These are phyloP conservation scores for Xylariaceae sp. DNA, from an alignment of 2,329 filamentous ascomycete species.

Conservation along the genomic window DNA sequence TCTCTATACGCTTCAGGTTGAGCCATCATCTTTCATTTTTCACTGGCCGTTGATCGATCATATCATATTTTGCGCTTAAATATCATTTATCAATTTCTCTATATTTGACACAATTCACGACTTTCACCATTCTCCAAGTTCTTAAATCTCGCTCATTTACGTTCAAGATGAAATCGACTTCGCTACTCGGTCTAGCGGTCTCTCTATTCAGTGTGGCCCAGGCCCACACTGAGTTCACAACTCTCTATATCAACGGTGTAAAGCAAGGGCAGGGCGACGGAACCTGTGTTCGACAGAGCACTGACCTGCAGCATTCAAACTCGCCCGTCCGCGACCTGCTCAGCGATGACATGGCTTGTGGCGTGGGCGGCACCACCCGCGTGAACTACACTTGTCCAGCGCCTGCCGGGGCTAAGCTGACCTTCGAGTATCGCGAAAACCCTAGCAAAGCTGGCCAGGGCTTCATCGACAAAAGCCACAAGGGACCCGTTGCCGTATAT, in stretches of 20 bases:
- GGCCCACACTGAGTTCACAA: slow-evolving; percentile 66
- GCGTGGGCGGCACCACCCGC: slow-evolving; percentile 51
- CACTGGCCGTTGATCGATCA: slow-evolving; percentile 4
- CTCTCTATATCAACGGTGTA: slow-evolving; percentile 64
- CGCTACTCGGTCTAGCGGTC: slow-evolving; percentile 11
- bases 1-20: slow-evolving; percentile 19
- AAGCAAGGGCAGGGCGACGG: slow-evolving; percentile 75
- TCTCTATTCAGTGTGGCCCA: slow-evolving; percentile 42
- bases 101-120: background rate
- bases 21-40: slow-evolving; percentile 17
- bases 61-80: too few relatives aligned
- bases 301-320: slow-evolving; percentile 56
- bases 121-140: background rate
- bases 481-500: slow-evolving; percentile 74
- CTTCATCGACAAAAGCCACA: slow-evolving; percentile 59
- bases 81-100: too few relatives aligned
- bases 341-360: slow-evolving; percentile 72
- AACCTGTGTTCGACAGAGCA: slow-evolving; percentile 71
- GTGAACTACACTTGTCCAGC: slow-evolving; percentile 56
- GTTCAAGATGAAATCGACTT: slow-evolving; percentile 45
- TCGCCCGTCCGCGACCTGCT: slow-evolving; percentile 62
- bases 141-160: background rate
- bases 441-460: slow-evolving; percentile 59
- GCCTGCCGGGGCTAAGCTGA: slow-evolving; percentile 60
- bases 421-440: slow-evolving; percentile 70